A percentile compares a stretch with the other conserved stretches of the same genome.
Evolutionary conservation across 148 eudicot species (phyloP).

Genomic region (Diospyros kaki): DNA sequence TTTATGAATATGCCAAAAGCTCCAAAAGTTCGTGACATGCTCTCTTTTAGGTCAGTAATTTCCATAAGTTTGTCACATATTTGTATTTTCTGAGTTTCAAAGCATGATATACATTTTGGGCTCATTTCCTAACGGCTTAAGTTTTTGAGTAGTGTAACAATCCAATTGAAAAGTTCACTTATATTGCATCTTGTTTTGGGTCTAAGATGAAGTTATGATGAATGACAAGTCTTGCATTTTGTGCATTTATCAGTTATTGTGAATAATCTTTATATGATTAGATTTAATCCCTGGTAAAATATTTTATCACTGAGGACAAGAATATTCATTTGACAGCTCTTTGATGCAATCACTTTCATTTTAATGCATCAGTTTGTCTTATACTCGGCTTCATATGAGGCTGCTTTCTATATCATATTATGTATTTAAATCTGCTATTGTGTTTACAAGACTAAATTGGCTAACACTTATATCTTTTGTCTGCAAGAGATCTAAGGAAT

Average conservation of each 20-base stretch:
- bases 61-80: neutral
- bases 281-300: neutral
- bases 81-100: too few relatives aligned
- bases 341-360: neutral
- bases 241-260: neutral
- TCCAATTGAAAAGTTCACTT: neutral
- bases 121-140: neutral
- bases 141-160: neutral
- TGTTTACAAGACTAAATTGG: neutral
- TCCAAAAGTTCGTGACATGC: conserved; percentile 96
- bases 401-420: neutral
- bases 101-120: too few relatives aligned
- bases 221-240: neutral
- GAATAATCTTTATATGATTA: conserved; percentile 4
- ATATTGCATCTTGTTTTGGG: neutral
- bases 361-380: neutral
- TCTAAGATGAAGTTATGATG: conserved; percentile 4
- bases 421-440: neutral
- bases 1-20: conserved; percentile 95
- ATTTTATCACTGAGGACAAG: conserved; percentile 4
- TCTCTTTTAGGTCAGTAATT: conserved; percentile 81
- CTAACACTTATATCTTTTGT: neutral
- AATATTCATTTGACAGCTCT: neutral
- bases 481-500: neutral
- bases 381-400: neutral